Evolutionary conservation across 306 rosid genomes (phyloP).

Genomic region (Albizia julibrissin): DNA sequence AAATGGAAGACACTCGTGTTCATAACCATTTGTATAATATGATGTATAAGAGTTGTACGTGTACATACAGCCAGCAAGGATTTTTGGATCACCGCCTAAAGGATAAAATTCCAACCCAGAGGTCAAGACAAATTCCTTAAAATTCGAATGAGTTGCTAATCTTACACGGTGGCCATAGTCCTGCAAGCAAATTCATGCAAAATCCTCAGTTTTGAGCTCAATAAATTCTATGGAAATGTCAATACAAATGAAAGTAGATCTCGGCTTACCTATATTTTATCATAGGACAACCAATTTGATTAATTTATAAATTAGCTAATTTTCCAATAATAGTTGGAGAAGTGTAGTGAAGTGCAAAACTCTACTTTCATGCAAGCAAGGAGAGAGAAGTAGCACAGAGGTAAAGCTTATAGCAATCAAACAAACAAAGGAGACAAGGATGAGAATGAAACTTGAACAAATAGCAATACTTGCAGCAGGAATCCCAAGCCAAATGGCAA

Average conservation of each 20-base stretch:
- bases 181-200: conserved; percentile 54
- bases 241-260: not conserved
- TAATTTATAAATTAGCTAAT: conserved; percentile 2
- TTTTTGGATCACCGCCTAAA: conserved; percentile 95
- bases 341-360: not conserved
- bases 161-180: conserved; percentile 98
- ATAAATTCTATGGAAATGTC: not conserved
- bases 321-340: conserved; percentile 13
- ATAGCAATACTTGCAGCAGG: not conserved
- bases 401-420: not conserved
- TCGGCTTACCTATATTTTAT: not conserved
- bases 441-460: not conserved
- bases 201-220: conserved; percentile 7
- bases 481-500: not conserved
- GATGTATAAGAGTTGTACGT: conserved; percentile 22
- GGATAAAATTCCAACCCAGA: conserved; percentile 98
- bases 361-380: not conserved
- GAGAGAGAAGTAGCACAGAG: not conserved
- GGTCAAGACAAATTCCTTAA: conserved; percentile 97
- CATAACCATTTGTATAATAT: conserved; percentile 18
- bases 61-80: conserved; percentile 97
- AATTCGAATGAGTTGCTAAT: conserved; percentile 96
- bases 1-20: not conserved
- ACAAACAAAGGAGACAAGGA: not conserved
- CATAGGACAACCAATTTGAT: conserved; percentile 15